Evolutionary conservation across 1,139 yeast genomes (phyloP), one percentile per base, ranked within the genome.

Genomic region (Kurtzmaniella quercitrusa): DNA sequence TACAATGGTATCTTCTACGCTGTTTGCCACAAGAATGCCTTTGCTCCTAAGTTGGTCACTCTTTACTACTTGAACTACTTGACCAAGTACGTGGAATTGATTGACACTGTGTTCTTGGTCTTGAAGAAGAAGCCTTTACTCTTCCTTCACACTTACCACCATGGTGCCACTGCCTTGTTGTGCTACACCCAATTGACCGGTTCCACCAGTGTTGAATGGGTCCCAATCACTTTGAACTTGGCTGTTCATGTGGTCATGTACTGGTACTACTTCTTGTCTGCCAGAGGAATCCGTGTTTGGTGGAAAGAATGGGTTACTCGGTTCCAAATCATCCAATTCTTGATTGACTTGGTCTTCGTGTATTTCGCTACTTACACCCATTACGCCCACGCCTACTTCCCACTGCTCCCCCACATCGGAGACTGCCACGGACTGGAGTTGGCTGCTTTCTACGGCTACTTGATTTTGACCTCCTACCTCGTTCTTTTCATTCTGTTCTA

Each of bases 271-370:
- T 91, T 90, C 79, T 75, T 93, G 59, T 79, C 93, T 54, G 89
- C 98, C 15, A 80, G 96, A 65, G 96, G 96, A 48, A 87, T 91
- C 62, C 83, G 93, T 57, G 97, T 93, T 47, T 91, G 98, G 98
- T 93, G 98, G 98, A 93, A 93, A 71, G 96, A 91, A 71, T 93
- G 97, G 97, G 97, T 93, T 56, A 93, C 98, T 43, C 80, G 96
- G 55, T 83, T 88, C 77, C 98, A 93, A 74, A 93, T 93, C 68
- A 79, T 87, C 58, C 98, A 93, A 72, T 93, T 93, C 60, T 73
- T 93, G 58, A 77, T 93, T 59, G 98, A 93, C 66, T 79, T 93
- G 62, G 81, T 78, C 39, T 90, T 90, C 62, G 95, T 91, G 53
- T 91, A 90, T 75, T 88, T 87, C 64, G 96, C 96, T 45, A 84